Base-by-base conservation (phyloP, 257 asterid species). In the Jaltomata sinuosa region DNA sequence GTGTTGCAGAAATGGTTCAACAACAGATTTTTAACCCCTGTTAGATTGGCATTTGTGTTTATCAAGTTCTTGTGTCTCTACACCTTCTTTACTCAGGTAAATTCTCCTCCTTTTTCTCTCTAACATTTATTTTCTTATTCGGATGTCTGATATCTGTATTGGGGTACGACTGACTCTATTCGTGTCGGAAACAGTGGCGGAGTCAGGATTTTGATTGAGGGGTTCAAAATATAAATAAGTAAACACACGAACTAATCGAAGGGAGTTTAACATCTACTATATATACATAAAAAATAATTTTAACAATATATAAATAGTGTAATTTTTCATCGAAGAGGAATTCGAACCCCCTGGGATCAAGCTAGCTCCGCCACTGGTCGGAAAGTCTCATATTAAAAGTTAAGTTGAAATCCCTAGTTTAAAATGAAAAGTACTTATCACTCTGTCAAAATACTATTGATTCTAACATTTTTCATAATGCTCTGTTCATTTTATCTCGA, bases 81-180 rank as follows among this genome's bases (percentile, higher is more conserved):
- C 64, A 89, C 84, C 53, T 92, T 93, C 94, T 94, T 91, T 92
- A 85, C 94, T 19, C 93, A 74, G 97, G 97, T 93, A 91, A n/a
- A 65, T 29, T 25, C 18, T 64, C 15, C 29, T 55, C 4, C 25
- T 40, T 50, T 9, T 31, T 31, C 36, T 12, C 9, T 4, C 31
- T 2, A 4, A 25, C 18, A 10, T 8, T 45, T 34, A 2, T 19
- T 8, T 11, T 29, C 12, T n/a, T n/a, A n/a, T n/a, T n/a, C n/a
- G n/a, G 3, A 3, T 64, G 11, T 29, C 0, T 64, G 1, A 29
- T 64, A 29, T 29, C 5, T 29, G 0, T 4, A 15, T 15, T 29
- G 5, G 0, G 1, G 18, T 59, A 0, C 11, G 15, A 59, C 0
- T 59, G 25, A 22, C 5, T 11, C 5, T 59, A 59, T 59, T 5